phyloP scores from a whole-genome alignment of 768 basidiomycete species.

The Exidia glandulosa region DNA sequence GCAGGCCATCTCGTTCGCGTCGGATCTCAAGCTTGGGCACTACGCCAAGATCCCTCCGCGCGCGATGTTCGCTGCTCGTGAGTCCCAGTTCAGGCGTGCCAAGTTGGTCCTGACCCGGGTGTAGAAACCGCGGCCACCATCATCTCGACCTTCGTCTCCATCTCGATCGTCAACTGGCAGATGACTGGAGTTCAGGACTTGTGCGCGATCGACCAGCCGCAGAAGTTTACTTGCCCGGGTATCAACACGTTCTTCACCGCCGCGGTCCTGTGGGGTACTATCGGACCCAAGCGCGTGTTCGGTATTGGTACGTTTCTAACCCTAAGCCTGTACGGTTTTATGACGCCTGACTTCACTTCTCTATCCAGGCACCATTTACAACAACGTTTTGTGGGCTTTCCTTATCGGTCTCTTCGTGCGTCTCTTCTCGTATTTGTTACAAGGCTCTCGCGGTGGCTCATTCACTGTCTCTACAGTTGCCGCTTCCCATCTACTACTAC shows the following conservation, averaged over 20 bases:
- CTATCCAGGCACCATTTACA: no score
- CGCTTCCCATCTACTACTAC: background rate
- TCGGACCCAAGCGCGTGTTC: constrained; percentile 14
- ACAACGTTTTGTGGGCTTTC: constrained; percentile 18
- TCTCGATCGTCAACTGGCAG: constrained; percentile 10
- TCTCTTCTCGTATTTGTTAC: background rate
- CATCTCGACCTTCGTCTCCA: constrained; percentile 13
- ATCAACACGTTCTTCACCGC: constrained; percentile 24
- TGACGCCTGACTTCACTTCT: no score
- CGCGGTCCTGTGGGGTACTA: constrained; percentile 21
- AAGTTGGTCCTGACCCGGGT: constrained; percentile 12
- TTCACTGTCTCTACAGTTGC: background rate
- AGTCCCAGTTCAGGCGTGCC: background rate
- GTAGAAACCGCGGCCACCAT: constrained; percentile 17
- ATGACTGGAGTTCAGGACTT: constrained; percentile 14
- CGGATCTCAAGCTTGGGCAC: constrained; percentile 11
- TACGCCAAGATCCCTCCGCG: constrained; percentile 20
- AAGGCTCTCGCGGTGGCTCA: background rate
- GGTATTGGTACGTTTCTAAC: constrained; percentile 9
- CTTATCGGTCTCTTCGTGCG: constrained; percentile 21
- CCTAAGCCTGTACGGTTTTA: no score
- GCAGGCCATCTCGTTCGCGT: constrained; percentile 6
- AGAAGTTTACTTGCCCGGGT: constrained; percentile 19
- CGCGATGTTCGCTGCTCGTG: constrained; percentile 15
- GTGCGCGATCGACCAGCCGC: constrained; percentile 14